A percentile compares a stretch with the other conserved stretches of the same genome.
Conservation (phyloP, 1,284 basidiomycete species). For the Ustilago lituana region DNA sequence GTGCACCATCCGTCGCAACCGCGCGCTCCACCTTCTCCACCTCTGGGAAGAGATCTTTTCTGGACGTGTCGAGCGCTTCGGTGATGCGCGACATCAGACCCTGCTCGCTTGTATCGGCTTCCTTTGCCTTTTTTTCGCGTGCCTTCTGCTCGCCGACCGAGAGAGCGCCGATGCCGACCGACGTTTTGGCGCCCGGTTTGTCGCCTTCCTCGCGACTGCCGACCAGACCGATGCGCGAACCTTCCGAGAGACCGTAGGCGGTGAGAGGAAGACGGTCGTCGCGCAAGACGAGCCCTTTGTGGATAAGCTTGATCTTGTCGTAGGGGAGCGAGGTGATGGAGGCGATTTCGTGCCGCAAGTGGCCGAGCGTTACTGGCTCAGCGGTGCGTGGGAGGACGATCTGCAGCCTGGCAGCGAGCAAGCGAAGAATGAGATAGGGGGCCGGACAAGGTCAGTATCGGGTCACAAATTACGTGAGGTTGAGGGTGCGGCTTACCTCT, state of each 20-base stretch:
- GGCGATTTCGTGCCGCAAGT: constrained; percentile 58
- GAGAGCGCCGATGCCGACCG: constrained; percentile 13
- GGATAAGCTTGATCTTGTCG: constrained; percentile 57
- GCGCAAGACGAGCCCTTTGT: constrained; percentile 56
- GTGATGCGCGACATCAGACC: constrained; percentile 54
- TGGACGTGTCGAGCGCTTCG: constrained; percentile 34
- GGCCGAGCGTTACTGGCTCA: constrained; percentile 46
- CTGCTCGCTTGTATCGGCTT: constrained; percentile 44
- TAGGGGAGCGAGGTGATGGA: constrained; percentile 56
- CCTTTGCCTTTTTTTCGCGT: constrained; percentile 36
- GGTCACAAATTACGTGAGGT: not conserved
- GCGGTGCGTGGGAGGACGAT: constrained; percentile 41
- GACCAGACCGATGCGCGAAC: constrained; percentile 57
- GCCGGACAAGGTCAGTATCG: not conserved
- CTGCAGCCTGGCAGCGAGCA: constrained; percentile 43
- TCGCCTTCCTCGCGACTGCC: constrained; percentile 49
- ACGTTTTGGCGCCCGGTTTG: constrained; percentile 37
- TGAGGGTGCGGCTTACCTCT: constrained; percentile 42
- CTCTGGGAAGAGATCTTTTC: constrained; percentile 55
- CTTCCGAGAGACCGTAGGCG: constrained; percentile 55
- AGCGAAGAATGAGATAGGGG: not conserved
- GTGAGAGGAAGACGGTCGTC: constrained; percentile 58
- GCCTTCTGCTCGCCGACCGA: constrained; percentile 45
- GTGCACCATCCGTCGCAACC: constrained; percentile 16
- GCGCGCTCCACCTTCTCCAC: constrained; percentile 51